phyloP scores from a whole-genome alignment of 164 flowering plant genomes.

The Protea cynaroides region DNA sequence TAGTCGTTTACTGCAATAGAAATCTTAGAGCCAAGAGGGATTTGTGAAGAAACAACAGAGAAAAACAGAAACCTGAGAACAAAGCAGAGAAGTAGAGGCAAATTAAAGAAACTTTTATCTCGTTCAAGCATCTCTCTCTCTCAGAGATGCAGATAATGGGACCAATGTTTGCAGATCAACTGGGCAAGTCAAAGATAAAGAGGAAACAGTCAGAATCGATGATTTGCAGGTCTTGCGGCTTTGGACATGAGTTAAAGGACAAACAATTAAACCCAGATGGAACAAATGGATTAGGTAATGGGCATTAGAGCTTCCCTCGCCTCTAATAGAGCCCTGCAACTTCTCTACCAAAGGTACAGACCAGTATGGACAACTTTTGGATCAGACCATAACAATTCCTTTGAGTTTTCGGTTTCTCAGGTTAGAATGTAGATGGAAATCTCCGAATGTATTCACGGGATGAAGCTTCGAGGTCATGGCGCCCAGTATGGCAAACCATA shows the following conservation, averaged over 20 bases:
- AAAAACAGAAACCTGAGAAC: slow-evolving; percentile 20
- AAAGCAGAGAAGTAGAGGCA: slow-evolving; percentile 15
- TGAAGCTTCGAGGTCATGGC: slow-evolving; percentile 39
- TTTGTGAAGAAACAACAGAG: slow-evolving; percentile 26
- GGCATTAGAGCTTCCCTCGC: slow-evolving; percentile 29
- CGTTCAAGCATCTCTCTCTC: slow-evolving; percentile 23
- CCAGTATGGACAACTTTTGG: slow-evolving; percentile 56
- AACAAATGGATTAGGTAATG: no score
- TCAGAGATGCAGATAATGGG: slow-evolving; percentile 1
- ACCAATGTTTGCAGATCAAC: slow-evolving; percentile 1
- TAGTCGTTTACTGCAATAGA: slow-evolving; percentile 30
- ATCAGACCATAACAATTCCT: slow-evolving; percentile 49
- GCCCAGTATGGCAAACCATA: slow-evolving; percentile 67
- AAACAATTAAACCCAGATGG: no score
- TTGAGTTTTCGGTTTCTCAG: slow-evolving; percentile 48
- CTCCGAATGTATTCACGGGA: slow-evolving; percentile 65
- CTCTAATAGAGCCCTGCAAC: slow-evolving; percentile 44
- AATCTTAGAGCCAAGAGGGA: slow-evolving; percentile 50
- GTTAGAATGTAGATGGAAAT: slow-evolving; percentile 71
- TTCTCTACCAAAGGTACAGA: slow-evolving; percentile 26
- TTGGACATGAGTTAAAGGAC: no score
- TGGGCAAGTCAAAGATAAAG: background rate
- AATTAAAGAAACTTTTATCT: background rate
- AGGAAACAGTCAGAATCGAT: background rate
- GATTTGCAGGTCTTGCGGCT: no score